phyloP scores from a whole-genome alignment of 345 rosid genomes.

The Salix udensis region DNA sequence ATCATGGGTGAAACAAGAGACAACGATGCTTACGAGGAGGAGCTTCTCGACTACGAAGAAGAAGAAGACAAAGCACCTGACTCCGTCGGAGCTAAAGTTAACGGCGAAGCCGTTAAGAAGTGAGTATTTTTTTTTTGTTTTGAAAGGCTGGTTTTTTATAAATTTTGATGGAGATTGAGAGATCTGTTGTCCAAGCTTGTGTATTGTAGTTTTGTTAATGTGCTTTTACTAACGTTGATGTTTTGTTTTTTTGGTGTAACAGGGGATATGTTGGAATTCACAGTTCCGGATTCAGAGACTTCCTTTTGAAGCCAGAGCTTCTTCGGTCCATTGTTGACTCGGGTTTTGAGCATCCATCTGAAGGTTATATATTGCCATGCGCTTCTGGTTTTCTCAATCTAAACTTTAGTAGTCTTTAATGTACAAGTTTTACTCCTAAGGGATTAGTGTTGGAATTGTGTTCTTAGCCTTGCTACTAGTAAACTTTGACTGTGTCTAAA shows the following conservation, averaged over 20 bases:
- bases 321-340: slow-evolving; percentile 96
- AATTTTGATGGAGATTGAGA: neutral
- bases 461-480: neutral
- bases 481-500: no score
- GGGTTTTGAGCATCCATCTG: slow-evolving; percentile 98
- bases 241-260: neutral
- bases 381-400: neutral
- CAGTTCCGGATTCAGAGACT: slow-evolving; percentile 99
- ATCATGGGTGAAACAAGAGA: slow-evolving; percentile 89
- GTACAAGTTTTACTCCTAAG: neutral
- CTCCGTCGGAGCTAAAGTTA: slow-evolving; percentile 57
- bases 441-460: neutral
- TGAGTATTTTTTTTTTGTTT: slow-evolving; percentile 30
- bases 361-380: slow-evolving; percentile 50
- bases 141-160: neutral
- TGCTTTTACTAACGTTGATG: neutral
- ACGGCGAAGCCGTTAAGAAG: slow-evolving; percentile 89
- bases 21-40: slow-evolving; percentile 98
- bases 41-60: slow-evolving; percentile 96
- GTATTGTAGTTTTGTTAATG: neutral
- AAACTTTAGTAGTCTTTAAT: neutral
- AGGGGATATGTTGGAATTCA: slow-evolving; percentile 98
- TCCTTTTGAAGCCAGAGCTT: slow-evolving; percentile 97
- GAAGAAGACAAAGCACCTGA: slow-evolving; percentile 88
- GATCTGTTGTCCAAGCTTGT: neutral